These are phyloP conservation scores for Talaromyces adpressus DNA, from an alignment of 495 filamentous ascomycete genomes.

Conservation along the genomic window DNA sequence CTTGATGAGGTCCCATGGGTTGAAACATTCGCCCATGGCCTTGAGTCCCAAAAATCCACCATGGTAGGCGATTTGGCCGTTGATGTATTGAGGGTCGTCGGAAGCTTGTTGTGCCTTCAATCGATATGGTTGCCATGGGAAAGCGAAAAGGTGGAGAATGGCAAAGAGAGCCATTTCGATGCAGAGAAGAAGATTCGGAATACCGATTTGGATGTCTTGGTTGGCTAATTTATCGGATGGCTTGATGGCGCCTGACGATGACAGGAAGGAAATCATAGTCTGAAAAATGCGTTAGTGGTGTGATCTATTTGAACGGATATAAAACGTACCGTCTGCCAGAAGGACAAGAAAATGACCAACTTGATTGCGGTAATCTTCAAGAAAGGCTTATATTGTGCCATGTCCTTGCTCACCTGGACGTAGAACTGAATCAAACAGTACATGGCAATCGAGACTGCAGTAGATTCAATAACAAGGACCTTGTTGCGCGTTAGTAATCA, in stretches of 20 bases:
- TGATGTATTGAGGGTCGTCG: conserved; percentile 41
- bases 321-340: conserved; percentile 70
- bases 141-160: conserved; percentile 64
- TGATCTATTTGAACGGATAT: neutral
- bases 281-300: conserved; percentile 12
- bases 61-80: conserved; percentile 44
- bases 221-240: conserved; percentile 54
- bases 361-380: conserved; percentile 86
- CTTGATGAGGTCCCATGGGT: conserved; percentile 78
- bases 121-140: conserved; percentile 65
- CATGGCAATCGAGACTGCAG: conserved; percentile 81
- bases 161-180: conserved; percentile 71
- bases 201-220: conserved; percentile 63
- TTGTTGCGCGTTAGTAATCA: conserved; percentile 22
- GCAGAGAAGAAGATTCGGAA: conserved; percentile 63
- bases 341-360: conserved; percentile 89
- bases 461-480: conserved; percentile 62
- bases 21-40: conserved; percentile 67
- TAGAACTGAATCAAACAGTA: conserved; percentile 91
- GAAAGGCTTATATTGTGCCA: conserved; percentile 65
- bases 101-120: conserved; percentile 21
- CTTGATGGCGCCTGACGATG: conserved; percentile 55
- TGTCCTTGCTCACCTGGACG: conserved; percentile 59
- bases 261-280: conserved; percentile 63
- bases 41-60: conserved; percentile 57